Evolutionary conservation across 2,329 filamentous ascomycete species (phyloP).

Genomic region (Diatrype stigma): DNA sequence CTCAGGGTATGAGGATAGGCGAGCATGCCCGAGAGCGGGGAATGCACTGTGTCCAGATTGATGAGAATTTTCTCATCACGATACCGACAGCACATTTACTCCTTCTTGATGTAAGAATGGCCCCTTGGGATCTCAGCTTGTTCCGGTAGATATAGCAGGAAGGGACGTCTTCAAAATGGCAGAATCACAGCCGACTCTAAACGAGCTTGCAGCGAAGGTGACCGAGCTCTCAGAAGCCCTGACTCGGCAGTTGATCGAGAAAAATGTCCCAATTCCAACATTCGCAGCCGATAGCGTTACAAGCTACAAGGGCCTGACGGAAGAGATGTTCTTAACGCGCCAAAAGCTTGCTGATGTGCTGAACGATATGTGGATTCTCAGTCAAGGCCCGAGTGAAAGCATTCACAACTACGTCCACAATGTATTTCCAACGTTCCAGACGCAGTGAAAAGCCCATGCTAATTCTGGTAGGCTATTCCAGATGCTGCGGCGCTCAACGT

Average conservation of each 20-base stretch:
- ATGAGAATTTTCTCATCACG: too few species aligned
- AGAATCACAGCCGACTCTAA: conserved; percentile 32
- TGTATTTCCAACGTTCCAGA: conserved; percentile 17
- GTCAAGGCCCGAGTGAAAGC: conserved; percentile 46
- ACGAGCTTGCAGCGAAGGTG: conserved; percentile 40
- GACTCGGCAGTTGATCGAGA: conserved; percentile 36
- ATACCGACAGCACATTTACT: too few species aligned
- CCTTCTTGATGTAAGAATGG: too few species aligned
- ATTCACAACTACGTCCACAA: conserved; percentile 41
- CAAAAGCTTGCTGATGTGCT: conserved; percentile 41
- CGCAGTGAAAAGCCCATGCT: neutral
- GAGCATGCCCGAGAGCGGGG: neutral
- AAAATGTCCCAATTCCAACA: conserved; percentile 37
- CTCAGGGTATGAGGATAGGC: neutral
- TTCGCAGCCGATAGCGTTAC: conserved; percentile 40
- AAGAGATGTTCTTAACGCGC: conserved; percentile 38
- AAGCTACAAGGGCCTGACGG: conserved; percentile 36
- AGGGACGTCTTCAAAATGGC: conserved; percentile 18
- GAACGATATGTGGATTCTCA: conserved; percentile 42
- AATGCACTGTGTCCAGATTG: too few species aligned
- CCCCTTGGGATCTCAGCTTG: too few species aligned
- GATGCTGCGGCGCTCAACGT: conserved; percentile 42
- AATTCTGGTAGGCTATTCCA: conserved; percentile 34
- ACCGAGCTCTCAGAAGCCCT: conserved; percentile 39
- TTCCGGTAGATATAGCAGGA: too few species aligned